Evolutionary conservation across 177 flowering plant genomes (phyloP).

Genomic region (Telopea speciosissima): DNA sequence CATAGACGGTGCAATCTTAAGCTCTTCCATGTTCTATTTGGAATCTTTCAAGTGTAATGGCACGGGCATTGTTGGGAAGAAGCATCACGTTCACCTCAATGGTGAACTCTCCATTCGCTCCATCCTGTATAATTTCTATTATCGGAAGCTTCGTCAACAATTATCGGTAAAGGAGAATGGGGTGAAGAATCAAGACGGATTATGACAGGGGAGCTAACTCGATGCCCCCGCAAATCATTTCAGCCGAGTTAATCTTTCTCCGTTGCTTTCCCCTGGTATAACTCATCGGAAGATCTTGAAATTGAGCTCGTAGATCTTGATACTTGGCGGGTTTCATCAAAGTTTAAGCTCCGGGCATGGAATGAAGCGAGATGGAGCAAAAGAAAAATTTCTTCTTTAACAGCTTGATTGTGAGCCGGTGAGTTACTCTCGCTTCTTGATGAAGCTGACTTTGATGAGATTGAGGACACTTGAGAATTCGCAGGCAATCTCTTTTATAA

Average conservation of each 20-base stretch:
- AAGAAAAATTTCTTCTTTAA: neutral
- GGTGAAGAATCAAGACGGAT: neutral
- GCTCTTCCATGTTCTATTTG: neutral
- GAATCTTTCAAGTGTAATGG: neutral
- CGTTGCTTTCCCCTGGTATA: neutral
- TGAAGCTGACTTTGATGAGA: constrained; percentile 53
- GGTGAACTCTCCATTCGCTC: neutral
- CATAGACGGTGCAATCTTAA: neutral
- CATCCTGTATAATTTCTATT: neutral
- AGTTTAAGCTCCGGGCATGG: neutral
- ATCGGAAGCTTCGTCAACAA: neutral
- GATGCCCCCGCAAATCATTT: neutral
- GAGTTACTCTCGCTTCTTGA: constrained; percentile 1
- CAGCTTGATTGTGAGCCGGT: constrained; percentile 16
- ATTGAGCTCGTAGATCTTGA: neutral
- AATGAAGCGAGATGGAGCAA: neutral
- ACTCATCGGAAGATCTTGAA: neutral
- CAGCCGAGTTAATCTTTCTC: neutral
- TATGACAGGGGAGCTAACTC: neutral
- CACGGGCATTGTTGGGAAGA: neutral
- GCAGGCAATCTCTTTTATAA: constrained; percentile 70
- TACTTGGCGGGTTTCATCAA: neutral
- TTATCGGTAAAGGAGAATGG: neutral
- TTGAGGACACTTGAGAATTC: constrained; percentile 79
- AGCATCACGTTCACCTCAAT: neutral